Evolutionary conservation across 768 basidiomycete genomes (phyloP).

Genomic region (Coprinopsis sp.): DNA sequence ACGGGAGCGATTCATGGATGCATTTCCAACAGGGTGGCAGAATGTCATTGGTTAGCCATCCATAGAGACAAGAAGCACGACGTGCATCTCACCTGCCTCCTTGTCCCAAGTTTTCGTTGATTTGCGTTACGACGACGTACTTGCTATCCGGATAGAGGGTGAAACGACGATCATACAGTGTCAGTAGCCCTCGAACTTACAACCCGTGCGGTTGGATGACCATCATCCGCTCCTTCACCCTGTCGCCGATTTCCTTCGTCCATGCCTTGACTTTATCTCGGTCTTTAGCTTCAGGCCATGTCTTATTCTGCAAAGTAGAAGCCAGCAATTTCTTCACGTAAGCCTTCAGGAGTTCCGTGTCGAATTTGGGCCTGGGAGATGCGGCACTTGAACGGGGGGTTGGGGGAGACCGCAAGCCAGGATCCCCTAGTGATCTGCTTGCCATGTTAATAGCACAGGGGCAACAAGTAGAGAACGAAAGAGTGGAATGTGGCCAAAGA

Average conservation of each 20-base stretch:
- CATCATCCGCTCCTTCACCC: conserved; percentile 82
- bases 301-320: conserved; percentile 56
- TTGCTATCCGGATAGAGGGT: conserved; percentile 45
- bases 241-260: conserved; percentile 82
- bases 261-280: conserved; percentile 65
- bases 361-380: conserved; percentile 60
- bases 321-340: conserved; percentile 82
- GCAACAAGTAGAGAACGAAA: conserved; percentile 1
- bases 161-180: conserved; percentile 7
- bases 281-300: conserved; percentile 69
- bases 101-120: conserved; percentile 80
- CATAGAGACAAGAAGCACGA: conserved; percentile 6
- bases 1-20: conserved; percentile 2
- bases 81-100: conserved; percentile 64
- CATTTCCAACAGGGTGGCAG: too few relatives aligned
- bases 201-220: conserved; percentile 79
- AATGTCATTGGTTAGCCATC: too few relatives aligned
- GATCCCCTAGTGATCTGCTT: conserved; percentile 19
- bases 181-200: conserved; percentile 43
- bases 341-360: conserved; percentile 63
- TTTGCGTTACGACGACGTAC: conserved; percentile 82
- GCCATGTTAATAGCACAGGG: conserved; percentile 4
- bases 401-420: conserved; percentile 57
- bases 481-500: background rate
- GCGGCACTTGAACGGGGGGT: conserved; percentile 58